Percentiles rank a stretch among this genome's conserved stretches.
Conservation (phyloP, 495 filamentous ascomycete genomes). For the Daldinia childiae region DNA sequence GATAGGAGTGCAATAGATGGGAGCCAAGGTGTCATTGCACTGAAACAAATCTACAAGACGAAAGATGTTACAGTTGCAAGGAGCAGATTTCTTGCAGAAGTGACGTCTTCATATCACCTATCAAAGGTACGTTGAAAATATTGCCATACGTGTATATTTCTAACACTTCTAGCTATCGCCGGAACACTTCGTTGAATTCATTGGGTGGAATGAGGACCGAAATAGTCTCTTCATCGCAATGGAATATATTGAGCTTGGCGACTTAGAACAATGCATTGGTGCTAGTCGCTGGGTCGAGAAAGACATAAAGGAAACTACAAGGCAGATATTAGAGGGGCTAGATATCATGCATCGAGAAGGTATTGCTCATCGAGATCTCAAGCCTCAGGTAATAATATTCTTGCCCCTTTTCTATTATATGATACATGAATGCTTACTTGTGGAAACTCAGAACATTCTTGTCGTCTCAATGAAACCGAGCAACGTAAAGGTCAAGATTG, state of each 20-base stretch:
- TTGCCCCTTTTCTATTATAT: neutral
- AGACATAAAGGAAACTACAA: neutral
- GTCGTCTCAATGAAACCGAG: neutral
- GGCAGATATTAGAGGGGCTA: neutral
- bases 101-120: no score
- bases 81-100: no score
- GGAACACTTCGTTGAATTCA: neutral
- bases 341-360: neutral
- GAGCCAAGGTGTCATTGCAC: no score
- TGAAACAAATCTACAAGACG: no score
- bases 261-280: neutral
- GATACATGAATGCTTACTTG: neutral
- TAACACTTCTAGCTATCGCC: neutral
- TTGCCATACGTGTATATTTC: no score
- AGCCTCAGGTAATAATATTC: constrained; percentile 12
- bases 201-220: constrained; percentile 7
- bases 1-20: no score
- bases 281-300: neutral
- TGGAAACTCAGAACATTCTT: constrained; percentile 1
- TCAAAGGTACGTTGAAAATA: no score
- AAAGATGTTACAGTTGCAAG: no score
- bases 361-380: constrained; percentile 5
- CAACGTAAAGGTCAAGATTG: neutral
- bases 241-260: neutral
- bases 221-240: neutral